phyloP scores from a whole-genome alignment of 1,284 basidiomycete genomes.

The Ceratobasidium sp. region DNA sequence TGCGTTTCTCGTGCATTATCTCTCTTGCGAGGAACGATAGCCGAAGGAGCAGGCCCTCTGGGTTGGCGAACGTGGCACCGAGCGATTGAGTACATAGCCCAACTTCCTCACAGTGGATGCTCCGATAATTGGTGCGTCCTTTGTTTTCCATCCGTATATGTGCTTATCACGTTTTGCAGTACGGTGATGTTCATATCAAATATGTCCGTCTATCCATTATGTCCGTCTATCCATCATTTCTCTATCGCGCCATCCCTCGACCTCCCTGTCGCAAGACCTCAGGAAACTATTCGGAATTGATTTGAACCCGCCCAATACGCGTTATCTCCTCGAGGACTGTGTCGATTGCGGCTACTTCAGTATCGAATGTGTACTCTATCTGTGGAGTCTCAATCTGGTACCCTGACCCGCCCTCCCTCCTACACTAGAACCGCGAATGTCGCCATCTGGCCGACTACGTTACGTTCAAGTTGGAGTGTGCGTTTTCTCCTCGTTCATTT shows the following conservation, averaged over 20 bases:
- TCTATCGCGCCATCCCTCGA: slow-evolving; percentile 25
- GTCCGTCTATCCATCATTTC: slow-evolving; percentile 65
- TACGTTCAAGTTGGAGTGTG: slow-evolving; percentile 96
- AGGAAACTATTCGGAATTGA: slow-evolving; percentile 99
- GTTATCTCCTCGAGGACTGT: slow-evolving; percentile 97
- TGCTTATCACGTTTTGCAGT: slow-evolving; percentile 60
- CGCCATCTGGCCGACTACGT: slow-evolving; percentile 97
- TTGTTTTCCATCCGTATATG: not conserved
- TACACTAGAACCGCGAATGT: slow-evolving; percentile 99
- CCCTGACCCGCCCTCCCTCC: slow-evolving; percentile 90
- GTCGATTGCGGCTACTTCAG: slow-evolving; percentile 98
- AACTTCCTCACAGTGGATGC: slow-evolving; percentile 94
- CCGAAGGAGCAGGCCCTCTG: slow-evolving; percentile 92
- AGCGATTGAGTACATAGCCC: slow-evolving; percentile 83
- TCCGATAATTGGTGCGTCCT: slow-evolving; percentile 87
- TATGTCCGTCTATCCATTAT: no score
- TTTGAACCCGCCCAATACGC: slow-evolving; percentile 89
- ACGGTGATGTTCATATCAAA: slow-evolving; percentile 98
- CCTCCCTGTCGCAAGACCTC: slow-evolving; percentile 82
- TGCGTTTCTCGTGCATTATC: slow-evolving; percentile 98
- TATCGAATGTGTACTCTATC: slow-evolving; percentile 94
- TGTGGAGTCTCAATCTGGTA: slow-evolving; percentile 96
- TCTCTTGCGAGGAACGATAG: slow-evolving; percentile 94
- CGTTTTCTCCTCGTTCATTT: slow-evolving; percentile 55
- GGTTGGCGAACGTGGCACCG: slow-evolving; percentile 87